Percentiles rank a stretch among this genome's conserved stretches.
Evolutionary conservation across 352 stramenopile species (phyloP).

Genomic region (Phytophthora niederhauseri): DNA sequence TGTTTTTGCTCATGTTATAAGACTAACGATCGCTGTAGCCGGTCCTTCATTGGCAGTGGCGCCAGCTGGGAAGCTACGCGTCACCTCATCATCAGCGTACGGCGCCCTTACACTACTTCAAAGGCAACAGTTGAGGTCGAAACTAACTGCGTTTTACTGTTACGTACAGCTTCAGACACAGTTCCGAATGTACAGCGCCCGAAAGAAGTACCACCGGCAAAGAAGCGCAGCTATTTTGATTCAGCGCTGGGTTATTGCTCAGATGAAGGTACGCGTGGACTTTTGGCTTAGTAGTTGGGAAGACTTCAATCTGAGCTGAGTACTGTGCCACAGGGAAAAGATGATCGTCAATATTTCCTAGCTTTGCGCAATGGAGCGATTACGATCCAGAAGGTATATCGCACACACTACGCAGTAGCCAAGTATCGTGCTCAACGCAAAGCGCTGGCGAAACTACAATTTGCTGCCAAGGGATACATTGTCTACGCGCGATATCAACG

Average conservation of each 20-base stretch:
- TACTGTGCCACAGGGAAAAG: constrained; percentile 28
- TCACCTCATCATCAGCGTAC: constrained; percentile 69
- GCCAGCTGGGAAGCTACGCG: constrained; percentile 72
- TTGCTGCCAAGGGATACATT: constrained; percentile 56
- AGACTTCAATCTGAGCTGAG: constrained; percentile 3
- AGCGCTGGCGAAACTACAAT: constrained; percentile 47
- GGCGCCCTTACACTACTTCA: neutral
- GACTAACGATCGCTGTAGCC: constrained; percentile 26
- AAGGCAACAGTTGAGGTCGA: neutral
- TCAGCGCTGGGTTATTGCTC: constrained; percentile 55
- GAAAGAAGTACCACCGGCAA: constrained; percentile 53
- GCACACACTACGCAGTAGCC: constrained; percentile 37
- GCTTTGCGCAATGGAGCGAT: constrained; percentile 40
- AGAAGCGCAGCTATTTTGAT: constrained; percentile 51
- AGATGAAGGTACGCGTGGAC: constrained; percentile 48
- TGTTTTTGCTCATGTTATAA: neutral
- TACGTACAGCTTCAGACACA: constrained; percentile 64
- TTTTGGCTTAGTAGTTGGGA: neutral
- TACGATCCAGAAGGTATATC: constrained; percentile 50
- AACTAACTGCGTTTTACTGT: constrained; percentile 6
- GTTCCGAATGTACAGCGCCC: constrained; percentile 70
- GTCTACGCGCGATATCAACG: constrained; percentile 52
- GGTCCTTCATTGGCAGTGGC: constrained; percentile 57
- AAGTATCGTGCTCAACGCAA: constrained; percentile 35
- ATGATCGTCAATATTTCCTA: constrained; percentile 40